Base-by-base conservation (phyloP, 1,139 yeast genomes). In the Taphrina wiesneri region DNA sequence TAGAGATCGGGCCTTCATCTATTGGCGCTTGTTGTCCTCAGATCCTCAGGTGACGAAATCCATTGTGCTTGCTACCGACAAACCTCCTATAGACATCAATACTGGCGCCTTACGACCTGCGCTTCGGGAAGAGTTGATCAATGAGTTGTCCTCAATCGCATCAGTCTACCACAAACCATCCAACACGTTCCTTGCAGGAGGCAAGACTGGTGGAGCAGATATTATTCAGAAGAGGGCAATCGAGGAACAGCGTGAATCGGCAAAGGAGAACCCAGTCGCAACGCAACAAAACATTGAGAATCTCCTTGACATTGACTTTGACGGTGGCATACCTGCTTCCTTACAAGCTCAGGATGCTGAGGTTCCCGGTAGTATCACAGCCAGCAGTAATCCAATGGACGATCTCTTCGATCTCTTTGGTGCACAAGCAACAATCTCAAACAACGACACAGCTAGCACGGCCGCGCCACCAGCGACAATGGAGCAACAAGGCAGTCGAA, bases 141-240 rank as follows among this genome's bases (percentile, higher is more conserved):
- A 79, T n/a, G 96, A 92, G 74, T 79, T 93, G 67, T 87, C 96
- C 1, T 88, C 96, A 1, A 82, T 93, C 70, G 87, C 97, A 25
- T 90, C 97, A 0, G 95, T 93, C 1, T 90, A 90, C 74, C 96
- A 89, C 76, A 88, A 87, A 74, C 96, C 97, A 11, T 85, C 90
- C 6, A 80, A 84, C 45, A 81, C 87, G 45, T 88, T 88, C 74
- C 81, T 86, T 70, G 85, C 83, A 65, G 78, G 78, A 66, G 79
- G 81, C 23, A 72, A 76, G 67, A 77, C 78, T 65, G 82, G 81
- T 25, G 64, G 57, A 13, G 72, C 80, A 5, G 81, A 78, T 54
- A 80, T 79, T 62, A 75, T 79, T 70, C 76, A 81, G 75, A 75
- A 80, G 75, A 75, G 83, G 75, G 87, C 84, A 52, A 81, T 91